Evolutionary conservation across 345 rosid genomes (phyloP).

Genomic region (Stellera chamaejasme): DNA sequence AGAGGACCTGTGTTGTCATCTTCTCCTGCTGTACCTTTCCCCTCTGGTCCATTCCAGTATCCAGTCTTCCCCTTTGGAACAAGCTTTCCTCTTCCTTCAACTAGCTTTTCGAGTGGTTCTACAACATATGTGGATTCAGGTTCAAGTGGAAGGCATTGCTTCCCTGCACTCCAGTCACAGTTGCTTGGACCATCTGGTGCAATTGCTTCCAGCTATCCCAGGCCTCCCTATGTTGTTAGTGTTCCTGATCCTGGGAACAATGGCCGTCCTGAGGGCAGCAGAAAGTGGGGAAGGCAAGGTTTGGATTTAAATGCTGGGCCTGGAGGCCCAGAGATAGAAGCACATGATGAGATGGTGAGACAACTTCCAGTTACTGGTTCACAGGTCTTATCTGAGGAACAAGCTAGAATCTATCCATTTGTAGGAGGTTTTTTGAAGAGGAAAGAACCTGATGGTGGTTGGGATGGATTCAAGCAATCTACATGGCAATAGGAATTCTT

Average conservation of each 20-base stretch:
- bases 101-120: conserved; percentile 59
- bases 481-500: conserved; percentile 63
- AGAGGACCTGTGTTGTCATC: conserved; percentile 68
- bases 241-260: conserved; percentile 47
- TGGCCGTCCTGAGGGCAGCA: conserved; percentile 33
- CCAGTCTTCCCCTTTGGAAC: conserved; percentile 55
- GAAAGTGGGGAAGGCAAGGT: conserved; percentile 64
- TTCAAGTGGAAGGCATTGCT: conserved; percentile 51
- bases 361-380: conserved; percentile 44
- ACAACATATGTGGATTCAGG: conserved; percentile 62
- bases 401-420: conserved; percentile 62
- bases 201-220: conserved; percentile 42
- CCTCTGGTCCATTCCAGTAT: conserved; percentile 61
- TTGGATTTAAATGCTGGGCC: conserved; percentile 90
- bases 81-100: conserved; percentile 51
- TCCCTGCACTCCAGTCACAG: conserved; percentile 61
- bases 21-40: conserved; percentile 68
- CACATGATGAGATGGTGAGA: conserved; percentile 59
- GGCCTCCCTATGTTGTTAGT: conserved; percentile 52
- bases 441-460: conserved; percentile 88
- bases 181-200: conserved; percentile 47
- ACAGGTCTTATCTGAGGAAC: conserved; percentile 54
- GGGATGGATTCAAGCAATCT: conserved; percentile 76
- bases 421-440: conserved; percentile 58
- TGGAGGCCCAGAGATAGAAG: conserved; percentile 50